Base-by-base conservation (phyloP, 495 filamentous ascomycete species). In the Tuber magnatum region DNA sequence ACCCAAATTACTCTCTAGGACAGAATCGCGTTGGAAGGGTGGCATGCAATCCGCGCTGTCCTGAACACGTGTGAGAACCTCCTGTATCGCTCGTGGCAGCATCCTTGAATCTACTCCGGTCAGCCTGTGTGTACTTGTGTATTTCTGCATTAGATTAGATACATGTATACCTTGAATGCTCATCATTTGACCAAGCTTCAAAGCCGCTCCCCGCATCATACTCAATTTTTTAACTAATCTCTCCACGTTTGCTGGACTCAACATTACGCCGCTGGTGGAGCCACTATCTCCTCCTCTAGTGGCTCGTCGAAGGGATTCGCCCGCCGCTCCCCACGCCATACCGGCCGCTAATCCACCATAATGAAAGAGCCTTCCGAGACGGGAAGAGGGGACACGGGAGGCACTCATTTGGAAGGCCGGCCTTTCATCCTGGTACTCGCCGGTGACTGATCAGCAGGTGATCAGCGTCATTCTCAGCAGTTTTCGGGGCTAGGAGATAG, bases 21-120 rank as follows among this genome's bases (percentile, higher is more conserved):
- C 95, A 74, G 90, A 88, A 82, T 99, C 89, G 10, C 94, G 92
- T 82, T 99, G 95, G 75, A 89, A 94, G 39, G 91, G 88, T 1
- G 95, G 95, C 95, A 99, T 99, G 85, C 97, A 99, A 83, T 99
- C 95, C 38, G 95, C 95, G 70, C 92, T 92, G 84, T 99, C 96
- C 83, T 99, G 95, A 0, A 99, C 96, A 1, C 95, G 90, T 81
- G 95, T 92, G 28, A 99, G 87, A 43, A 99, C 92, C 79, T 93
- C 88, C 72, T 93, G 90, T 42, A 99, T 92, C 0, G 92, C 88
- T 3, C 87, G 89, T 7, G 95, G 95, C 0, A 99, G 88, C 91
- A 98, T 92, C 82, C 97, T 97, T n/a, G 92, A 89, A 83, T 99
- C 94, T 89, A 76, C n/a, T 10, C 24, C 42, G n/a, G 61, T 51